Base-by-base conservation (phyloP, 768 basidiomycete species). In the Botryobasidium botryosum region DNA sequence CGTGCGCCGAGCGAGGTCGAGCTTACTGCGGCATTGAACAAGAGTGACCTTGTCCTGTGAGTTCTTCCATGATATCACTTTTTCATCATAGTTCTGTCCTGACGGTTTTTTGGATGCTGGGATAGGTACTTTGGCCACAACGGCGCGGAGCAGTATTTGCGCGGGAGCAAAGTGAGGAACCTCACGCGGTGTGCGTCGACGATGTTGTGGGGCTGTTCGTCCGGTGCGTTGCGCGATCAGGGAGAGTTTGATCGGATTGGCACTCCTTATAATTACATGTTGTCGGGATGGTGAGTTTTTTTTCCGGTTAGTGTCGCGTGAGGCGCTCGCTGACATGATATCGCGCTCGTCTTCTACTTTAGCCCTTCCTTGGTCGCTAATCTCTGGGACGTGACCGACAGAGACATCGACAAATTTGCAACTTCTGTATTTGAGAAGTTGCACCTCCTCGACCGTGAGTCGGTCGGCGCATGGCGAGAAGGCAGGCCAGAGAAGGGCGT, bases 171-270 rank as follows among this genome's bases (percentile, higher is more conserved):
- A 54, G 74, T 99, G 43, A 70, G 85, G 6, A 72, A 79, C 48
- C 67, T 97, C 27, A 70, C 72, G 1, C 68, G 70, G n/a, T 97
- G 94, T 57, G 91, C 94, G 5, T 79, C 80, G 12, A 82, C 84
- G 1, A 90, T 97, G 86, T 71, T 99, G 3, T 99, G 92, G 94
- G 94, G 94, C 1, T 99, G 94, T 66, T 99, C 94, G 0, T 96
- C 91, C 0, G 94, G 92, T 7, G 63, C 72, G 1, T 60, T 99
- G 50, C 70, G 72, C 45, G 85, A 92, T 39, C 85, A 86, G 75
- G 94, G 94, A 3, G 87, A 94, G 52, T 91, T 90, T 54, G 94
- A 97, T 55, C 69, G 85, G 7, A 70, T 74, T 12, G 94, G 94
- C 17, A 96, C 87, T 12, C 87, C 94, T 1, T 78, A 84, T 59